Evolutionary conservation across 2,329 filamentous ascomycete species (phyloP), one percentile per base, ranked within the genome.

Genomic region (Ampelomyces quisqualis): DNA sequence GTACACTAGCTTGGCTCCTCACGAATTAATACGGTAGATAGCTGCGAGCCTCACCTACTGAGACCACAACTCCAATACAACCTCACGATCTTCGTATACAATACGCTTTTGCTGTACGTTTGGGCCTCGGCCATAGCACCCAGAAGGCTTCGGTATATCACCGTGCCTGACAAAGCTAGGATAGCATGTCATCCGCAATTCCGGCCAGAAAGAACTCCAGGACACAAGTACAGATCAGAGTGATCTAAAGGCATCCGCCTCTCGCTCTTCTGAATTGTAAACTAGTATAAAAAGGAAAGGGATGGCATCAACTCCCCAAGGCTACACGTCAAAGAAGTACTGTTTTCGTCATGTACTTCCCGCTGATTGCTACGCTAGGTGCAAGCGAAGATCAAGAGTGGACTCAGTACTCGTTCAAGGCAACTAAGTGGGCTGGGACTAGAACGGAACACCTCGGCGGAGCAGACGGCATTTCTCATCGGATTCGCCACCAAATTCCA

Each of bases 401-500:
- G 33, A 35, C 33, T 35, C 33, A 15, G 21, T 22, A 15, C 21
- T 35, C 18, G 33, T 15, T 22, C 13, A 22, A 35, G 15, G 22
- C 33, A 27, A 35, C 21, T 35, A 35, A 26, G 18, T 35, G 22
- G 33, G 33, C 18, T 35, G 22, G 33, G 33, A 35, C 33, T 26
- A 14, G 33, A 35, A 35, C 33, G 22, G 27, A 35, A 35, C 33
- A 35, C 33, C 33, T 35, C 33, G 19, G 33, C 33, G 22, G 21
- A 35, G 33, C 33, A 35, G 33, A 35, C 33, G 21, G 33, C 21
- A 35, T 35, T 26, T 27, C 33, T 35, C 20, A 35, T 35, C 33
- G 33, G 33, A 35, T 22, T 35, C 21, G 33, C 33, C 33, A 35
- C 33, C 21, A 35, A 35, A 35, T 35, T 35, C 21, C 33, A 35